phyloP scores from a whole-genome alignment of 768 basidiomycete species.

The Kwoniella mangroviensis region DNA sequence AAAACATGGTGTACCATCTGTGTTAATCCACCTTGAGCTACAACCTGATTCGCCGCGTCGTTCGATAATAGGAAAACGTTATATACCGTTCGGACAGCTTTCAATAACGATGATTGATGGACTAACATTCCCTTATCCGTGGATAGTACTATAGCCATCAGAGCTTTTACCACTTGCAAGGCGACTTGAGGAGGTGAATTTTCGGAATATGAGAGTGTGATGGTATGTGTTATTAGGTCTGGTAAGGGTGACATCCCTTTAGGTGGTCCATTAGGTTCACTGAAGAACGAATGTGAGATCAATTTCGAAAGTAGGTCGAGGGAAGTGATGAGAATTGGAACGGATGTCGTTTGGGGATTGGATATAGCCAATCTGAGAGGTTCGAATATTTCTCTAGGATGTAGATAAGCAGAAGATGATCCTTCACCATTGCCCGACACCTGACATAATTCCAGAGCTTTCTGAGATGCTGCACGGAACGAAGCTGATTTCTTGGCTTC shows the following conservation, averaged over 20 bases:
- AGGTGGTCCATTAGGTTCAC: constrained; percentile 74
- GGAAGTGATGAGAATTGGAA: constrained; percentile 94
- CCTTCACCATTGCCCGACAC: constrained; percentile 23
- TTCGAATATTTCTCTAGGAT: constrained; percentile 87
- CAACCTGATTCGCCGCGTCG: constrained; percentile 92
- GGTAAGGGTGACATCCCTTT: constrained; percentile 76
- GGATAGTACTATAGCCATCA: constrained; percentile 86
- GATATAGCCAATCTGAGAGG: constrained; percentile 89
- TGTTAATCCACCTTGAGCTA: constrained; percentile 94
- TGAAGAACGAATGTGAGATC: constrained; percentile 95
- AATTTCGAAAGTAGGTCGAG: constrained; percentile 97
- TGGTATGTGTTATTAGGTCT: constrained; percentile 91
- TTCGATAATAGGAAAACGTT: constrained; percentile 92
- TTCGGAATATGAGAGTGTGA: constrained; percentile 88
- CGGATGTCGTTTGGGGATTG: constrained; percentile 75
- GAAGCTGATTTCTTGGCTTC: constrained; percentile 81
- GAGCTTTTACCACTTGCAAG: constrained; percentile 93
- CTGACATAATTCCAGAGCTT: constrained; percentile 79
- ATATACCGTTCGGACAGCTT: constrained; percentile 96
- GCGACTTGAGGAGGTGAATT: constrained; percentile 87
- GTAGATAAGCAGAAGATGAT: constrained; percentile 68
- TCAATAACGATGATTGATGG: constrained; percentile 93
- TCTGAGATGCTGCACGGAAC: constrained; percentile 81
- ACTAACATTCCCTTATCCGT: constrained; percentile 64
- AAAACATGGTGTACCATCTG: constrained; percentile 99